These are phyloP conservation scores for Metarhizium anisopliae DNA, from an alignment of 2,329 filamentous ascomycete species.

Conservation along the genomic window DNA sequence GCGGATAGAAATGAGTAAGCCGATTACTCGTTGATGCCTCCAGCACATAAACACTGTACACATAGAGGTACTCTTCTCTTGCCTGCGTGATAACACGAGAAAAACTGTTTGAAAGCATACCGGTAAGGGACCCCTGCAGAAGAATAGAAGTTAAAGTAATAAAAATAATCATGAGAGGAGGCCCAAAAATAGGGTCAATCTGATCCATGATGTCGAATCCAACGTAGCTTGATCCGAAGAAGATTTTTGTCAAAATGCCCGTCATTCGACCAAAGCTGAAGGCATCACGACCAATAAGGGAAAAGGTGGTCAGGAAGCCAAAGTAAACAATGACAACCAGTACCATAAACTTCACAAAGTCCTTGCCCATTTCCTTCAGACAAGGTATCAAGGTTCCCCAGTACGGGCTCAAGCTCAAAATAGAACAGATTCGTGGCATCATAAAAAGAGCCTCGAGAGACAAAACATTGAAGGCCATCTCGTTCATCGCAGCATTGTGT, in stretches of 20 bases:
- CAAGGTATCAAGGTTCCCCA: slow-evolving; percentile 87
- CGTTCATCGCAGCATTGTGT: slow-evolving; percentile 53
- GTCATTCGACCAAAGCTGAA: slow-evolving; percentile 62
- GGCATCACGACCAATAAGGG: slow-evolving; percentile 61
- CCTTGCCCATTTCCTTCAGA: slow-evolving; percentile 88
- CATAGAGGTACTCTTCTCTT: slow-evolving; percentile 69
- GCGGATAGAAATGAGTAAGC: slow-evolving; percentile 61
- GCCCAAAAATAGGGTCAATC: slow-evolving; percentile 50
- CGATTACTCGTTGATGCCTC: slow-evolving; percentile 60
- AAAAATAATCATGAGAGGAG: slow-evolving; percentile 61
- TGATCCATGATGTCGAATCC: slow-evolving; percentile 61
- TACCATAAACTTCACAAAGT: slow-evolving; percentile 78
- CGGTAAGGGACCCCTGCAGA: slow-evolving; percentile 68
- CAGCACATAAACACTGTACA: slow-evolving; percentile 59
- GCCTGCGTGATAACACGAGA: slow-evolving; percentile 54
- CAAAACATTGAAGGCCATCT: slow-evolving; percentile 80
- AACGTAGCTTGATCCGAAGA: slow-evolving; percentile 67
- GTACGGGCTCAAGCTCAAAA: slow-evolving; percentile 79
- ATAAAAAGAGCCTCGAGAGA: slow-evolving; percentile 84
- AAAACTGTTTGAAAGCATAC: slow-evolving; percentile 70
- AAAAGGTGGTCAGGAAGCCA: slow-evolving; percentile 83
- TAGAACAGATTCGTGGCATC: slow-evolving; percentile 78
- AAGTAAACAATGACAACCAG: slow-evolving; percentile 75
- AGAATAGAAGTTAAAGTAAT: slow-evolving; percentile 70
- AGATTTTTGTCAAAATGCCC: slow-evolving; percentile 70